These are phyloP conservation scores for Cicer arietinum DNA, from an alignment of 306 rosid species.

Conservation along the genomic window DNA sequence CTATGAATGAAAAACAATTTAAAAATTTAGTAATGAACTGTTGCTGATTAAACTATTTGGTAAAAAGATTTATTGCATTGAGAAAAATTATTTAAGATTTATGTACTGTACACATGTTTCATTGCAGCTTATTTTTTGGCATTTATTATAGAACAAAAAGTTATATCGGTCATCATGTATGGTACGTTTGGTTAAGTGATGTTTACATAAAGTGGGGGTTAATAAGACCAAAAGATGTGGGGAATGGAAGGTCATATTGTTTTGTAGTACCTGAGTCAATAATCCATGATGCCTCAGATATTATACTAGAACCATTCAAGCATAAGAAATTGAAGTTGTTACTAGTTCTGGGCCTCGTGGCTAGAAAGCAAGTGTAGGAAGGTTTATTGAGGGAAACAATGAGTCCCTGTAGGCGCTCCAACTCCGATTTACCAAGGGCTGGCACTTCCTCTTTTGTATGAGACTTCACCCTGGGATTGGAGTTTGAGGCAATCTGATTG, in stretches of 20 bases:
- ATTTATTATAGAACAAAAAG: too few relatives aligned
- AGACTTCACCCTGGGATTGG: neutral
- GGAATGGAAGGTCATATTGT: neutral
- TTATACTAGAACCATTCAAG: neutral
- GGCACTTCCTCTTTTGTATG: neutral
- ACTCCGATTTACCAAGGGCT: neutral
- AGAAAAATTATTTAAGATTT: neutral
- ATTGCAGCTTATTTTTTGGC: conserved; percentile 8
- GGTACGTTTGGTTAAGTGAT: neutral
- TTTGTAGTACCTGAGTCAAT: neutral
- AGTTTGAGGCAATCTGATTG: neutral
- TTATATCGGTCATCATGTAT: neutral
- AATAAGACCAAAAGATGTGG: neutral
- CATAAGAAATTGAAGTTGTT: neutral
- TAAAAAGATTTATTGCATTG: neutral
- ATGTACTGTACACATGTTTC: neutral
- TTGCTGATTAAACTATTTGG: neutral
- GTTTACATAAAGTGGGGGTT: neutral
- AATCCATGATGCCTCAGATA: neutral
- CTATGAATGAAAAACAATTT: conserved; percentile 6
- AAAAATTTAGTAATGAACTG: neutral
- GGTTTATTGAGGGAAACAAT: conserved; percentile 4
- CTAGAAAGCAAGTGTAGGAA: neutral
- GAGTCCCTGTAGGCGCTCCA: neutral
- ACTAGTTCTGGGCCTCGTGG: too few relatives aligned